These are phyloP conservation scores for Xenoacremonium recifei DNA, from an alignment of 2,329 filamentous ascomycete species.

Conservation along the genomic window DNA sequence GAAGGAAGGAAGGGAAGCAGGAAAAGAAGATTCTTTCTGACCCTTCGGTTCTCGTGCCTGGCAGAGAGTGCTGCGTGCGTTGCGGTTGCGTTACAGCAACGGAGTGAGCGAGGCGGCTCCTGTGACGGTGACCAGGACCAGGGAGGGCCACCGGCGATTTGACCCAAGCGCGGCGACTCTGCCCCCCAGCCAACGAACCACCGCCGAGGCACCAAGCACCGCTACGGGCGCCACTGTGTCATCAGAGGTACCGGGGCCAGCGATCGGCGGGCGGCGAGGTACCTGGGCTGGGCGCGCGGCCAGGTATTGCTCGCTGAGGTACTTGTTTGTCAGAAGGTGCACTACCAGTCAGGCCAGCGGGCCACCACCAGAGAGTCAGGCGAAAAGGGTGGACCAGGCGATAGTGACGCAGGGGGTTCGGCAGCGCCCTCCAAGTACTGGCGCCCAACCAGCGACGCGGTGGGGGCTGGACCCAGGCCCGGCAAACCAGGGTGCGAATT, in stretches of 20 bases:
- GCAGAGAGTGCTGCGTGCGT: neutral
- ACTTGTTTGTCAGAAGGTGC: neutral
- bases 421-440: neutral
- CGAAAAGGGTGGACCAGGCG: neutral
- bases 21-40: no score
- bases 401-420: neutral
- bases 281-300: neutral
- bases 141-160: constrained; percentile 5
- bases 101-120: neutral
- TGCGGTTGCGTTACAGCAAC: neutral
- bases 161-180: constrained; percentile 4
- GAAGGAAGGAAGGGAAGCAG: no score
- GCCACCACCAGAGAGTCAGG: neutral
- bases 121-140: neutral
- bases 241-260: neutral
- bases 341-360: neutral
- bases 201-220: neutral
- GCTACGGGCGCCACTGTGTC: neutral
- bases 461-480: no score
- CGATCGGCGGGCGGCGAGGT: neutral
- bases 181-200: constrained; percentile 3
- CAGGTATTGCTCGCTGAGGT: no score
- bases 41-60: neutral
- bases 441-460: no score
- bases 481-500: neutral